These are phyloP conservation scores for Leishmania amazonensis DNA, from an alignment of 208 protist species.

Conservation along the genomic window DNA sequence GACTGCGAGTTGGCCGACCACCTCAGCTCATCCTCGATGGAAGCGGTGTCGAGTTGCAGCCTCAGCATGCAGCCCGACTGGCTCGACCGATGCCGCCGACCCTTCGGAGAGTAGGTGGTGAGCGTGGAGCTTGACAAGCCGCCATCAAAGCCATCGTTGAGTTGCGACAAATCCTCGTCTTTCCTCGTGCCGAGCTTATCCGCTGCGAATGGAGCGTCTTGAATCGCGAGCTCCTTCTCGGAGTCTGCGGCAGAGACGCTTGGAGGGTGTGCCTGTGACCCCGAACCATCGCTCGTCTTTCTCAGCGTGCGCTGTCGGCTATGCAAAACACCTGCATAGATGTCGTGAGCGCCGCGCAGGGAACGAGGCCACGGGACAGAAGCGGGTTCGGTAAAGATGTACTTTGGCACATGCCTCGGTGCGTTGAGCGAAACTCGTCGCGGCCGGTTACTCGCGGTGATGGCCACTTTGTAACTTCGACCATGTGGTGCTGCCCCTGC, in stretches of 20 bases:
- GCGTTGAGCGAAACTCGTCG: constrained; percentile 11
- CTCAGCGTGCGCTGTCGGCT: neutral
- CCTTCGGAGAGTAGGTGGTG: neutral
- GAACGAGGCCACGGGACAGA: constrained; percentile 26
- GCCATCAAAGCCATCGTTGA: constrained; percentile 2
- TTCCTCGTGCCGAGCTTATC: neutral
- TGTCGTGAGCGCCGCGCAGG: constrained; percentile 16
- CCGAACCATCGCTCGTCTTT: neutral
- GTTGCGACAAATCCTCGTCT: neutral
- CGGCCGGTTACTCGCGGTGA: neutral
- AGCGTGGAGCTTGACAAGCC: constrained; percentile 11
- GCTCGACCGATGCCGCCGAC: constrained; percentile 4
- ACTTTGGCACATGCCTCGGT: neutral
- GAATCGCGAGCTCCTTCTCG: neutral
- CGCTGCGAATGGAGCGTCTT: neutral
- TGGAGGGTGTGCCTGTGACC: neutral
- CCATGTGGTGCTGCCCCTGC: neutral
- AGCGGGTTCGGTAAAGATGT: neutral
- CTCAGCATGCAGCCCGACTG: neutral
- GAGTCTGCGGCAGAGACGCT: neutral
- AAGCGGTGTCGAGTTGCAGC: neutral
- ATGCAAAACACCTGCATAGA: neutral
- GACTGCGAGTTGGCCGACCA: neutral
- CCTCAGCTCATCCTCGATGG: constrained; percentile 11
- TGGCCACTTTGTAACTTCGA: neutral